Evolutionary conservation across 371 early-diverging fungal species (phyloP), one percentile per base, ranked within the genome.

Genomic region (Mortierella sp.): DNA sequence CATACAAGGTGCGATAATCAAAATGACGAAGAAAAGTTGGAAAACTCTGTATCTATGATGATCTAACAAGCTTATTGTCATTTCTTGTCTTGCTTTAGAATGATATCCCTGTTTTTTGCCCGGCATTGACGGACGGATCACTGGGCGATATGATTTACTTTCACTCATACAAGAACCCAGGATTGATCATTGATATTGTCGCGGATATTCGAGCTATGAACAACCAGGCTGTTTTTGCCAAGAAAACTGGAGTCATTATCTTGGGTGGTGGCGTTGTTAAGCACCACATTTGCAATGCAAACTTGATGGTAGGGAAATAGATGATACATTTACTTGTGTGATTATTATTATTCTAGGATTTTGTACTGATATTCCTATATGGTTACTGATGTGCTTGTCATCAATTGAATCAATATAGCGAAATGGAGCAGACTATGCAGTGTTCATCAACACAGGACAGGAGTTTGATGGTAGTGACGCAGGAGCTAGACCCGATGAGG

Each of bases 401-500:
- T 40, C 40, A 40, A 40, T 40, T 40, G 17, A 47, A n/a, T 13
- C n/a, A n/a, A 47, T n/a, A 47, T 47, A 93, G 91, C 91, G 99
- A 68, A 99, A 99, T 84, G 99, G 99, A 29, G 96, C 99, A 6
- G 99, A 99, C 79, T 98, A 92, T 83, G 96, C 99, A 12, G 99
- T 99, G 2, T 96, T 96, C 72, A 92, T 99, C 84, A 99, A 99
- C 82, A 99, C 99, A 0, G 99, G 95, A 1, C 96, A 96, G 76
- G 99, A 99, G 83, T 99, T 95, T 87, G 99, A 99, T 86, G 99
- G 99, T 51, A 95, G 96, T 82, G 99, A 99, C 89, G 96, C 99
- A 17, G 99, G 99, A 10, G 99, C 99, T 5, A 89, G 94, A 40
- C 96, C 99, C 4, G 99, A 99, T 67, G 99, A 99, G 81, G 99